A percentile compares a stretch with the other conserved stretches of the same genome.
phyloP scores from a whole-genome alignment of 805 yeast species.

The Candida nemodendra region DNA sequence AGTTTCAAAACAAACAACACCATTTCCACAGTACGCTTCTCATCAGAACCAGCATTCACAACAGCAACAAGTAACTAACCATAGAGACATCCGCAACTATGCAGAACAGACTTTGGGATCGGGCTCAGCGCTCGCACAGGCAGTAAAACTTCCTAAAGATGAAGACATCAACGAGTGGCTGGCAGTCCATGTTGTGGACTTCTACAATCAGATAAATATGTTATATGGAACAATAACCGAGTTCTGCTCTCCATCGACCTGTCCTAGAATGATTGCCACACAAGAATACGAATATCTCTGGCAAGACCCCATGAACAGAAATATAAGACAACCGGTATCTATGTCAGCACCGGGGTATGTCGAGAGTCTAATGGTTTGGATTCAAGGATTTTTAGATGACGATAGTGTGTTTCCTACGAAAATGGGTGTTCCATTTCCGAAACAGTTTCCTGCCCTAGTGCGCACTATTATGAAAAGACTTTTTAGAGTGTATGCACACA shows the following conservation, averaged over 20 bases:
- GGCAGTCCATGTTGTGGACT: conserved; percentile 97
- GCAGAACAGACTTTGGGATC: conserved; percentile 96
- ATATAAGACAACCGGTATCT: conserved; percentile 70
- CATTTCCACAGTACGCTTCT: conserved; percentile 12
- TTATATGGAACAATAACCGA: conserved; percentile 93
- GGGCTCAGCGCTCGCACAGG: conserved; percentile 85
- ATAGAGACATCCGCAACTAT: conserved; percentile 75
- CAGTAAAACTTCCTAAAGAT: conserved; percentile 89
- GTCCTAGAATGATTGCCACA: conserved; percentile 98
- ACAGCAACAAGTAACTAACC: conserved; percentile 35
- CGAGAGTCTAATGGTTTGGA: conserved; percentile 92
- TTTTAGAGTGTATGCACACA: conserved; percentile 94
- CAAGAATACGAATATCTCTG: conserved; percentile 95
- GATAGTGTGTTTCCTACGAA: conserved; percentile 88
- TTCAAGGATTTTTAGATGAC: conserved; percentile 88
- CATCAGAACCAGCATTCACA: conserved; percentile 15
- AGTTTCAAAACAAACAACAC: conserved; percentile 17
- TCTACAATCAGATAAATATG: conserved; percentile 95
- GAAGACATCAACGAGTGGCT: conserved; percentile 93
- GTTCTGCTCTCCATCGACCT: conserved; percentile 90
- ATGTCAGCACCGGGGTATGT: conserved; percentile 95
- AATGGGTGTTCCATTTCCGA: conserved; percentile 89
- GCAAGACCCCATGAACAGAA: conserved; percentile 71
- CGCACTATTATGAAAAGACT: conserved; percentile 87
- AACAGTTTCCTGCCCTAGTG: conserved; percentile 72